These are phyloP conservation scores for Lecanicillium sp. DNA, from an alignment of 2,329 filamentous ascomycete species.

Conservation along the genomic window DNA sequence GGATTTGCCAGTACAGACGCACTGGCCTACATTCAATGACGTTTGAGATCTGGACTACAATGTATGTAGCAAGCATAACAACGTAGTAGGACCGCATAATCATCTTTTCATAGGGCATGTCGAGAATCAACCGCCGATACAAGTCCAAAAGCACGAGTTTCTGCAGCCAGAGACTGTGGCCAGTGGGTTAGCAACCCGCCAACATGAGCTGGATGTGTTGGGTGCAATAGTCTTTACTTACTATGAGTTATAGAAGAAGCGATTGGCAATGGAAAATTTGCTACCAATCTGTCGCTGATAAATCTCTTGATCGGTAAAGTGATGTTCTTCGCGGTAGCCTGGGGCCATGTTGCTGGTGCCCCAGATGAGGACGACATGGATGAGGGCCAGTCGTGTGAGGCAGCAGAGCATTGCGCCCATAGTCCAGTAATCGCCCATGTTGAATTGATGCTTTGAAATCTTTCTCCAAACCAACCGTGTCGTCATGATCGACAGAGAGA, in stretches of 20 bases:
- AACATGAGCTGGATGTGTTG: too few species aligned
- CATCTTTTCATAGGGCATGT: slow-evolving; percentile 15
- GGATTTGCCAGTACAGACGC: slow-evolving; percentile 47
- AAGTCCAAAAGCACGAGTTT: slow-evolving; percentile 20
- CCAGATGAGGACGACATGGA: slow-evolving; percentile 26
- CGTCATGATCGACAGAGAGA: slow-evolving; percentile 15
- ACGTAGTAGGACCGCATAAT: slow-evolving; percentile 18
- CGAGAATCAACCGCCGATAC: slow-evolving; percentile 16
- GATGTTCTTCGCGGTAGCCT: slow-evolving; percentile 12
- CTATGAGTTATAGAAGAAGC: slow-evolving; percentile 25
- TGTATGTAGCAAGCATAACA: slow-evolving; percentile 21
- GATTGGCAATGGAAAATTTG: slow-evolving; percentile 23
- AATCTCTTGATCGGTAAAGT: slow-evolving; percentile 21
- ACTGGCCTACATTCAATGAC: slow-evolving; percentile 35
- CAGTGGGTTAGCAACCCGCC: too few species aligned
- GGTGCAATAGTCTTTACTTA: too few species aligned
- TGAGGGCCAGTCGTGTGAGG: slow-evolving; percentile 16
- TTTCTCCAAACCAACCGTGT: slow-evolving; percentile 14
- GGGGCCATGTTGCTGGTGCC: slow-evolving; percentile 25
- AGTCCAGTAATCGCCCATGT: slow-evolving; percentile 16
- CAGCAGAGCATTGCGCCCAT: slow-evolving; percentile 31
- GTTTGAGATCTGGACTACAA: slow-evolving; percentile 22
- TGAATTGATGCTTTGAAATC: slow-evolving; percentile 12
- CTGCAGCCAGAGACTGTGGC: slow-evolving; percentile 19
- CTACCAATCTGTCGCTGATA: slow-evolving; percentile 24